Evolutionary conservation across 768 basidiomycete genomes (phyloP).

Genomic region (Gymnopilus dilepis): DNA sequence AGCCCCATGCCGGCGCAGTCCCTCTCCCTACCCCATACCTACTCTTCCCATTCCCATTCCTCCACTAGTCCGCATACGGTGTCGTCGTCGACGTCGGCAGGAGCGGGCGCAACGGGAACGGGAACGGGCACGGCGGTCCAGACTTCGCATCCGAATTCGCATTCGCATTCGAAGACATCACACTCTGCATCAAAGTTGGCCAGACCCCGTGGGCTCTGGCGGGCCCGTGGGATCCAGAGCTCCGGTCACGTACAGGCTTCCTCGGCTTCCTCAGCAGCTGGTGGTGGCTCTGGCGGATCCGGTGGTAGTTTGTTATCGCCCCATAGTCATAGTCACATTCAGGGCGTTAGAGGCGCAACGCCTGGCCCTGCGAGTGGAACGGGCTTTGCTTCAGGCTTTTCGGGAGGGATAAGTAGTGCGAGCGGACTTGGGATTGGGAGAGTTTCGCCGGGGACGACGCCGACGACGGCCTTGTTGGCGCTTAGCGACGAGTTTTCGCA

Average conservation of each 20-base stretch:
- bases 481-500: neutral
- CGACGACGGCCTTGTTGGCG: neutral
- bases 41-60: too few relatives aligned
- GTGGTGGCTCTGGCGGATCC: neutral
- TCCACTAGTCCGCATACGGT: neutral
- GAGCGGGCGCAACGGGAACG: neutral
- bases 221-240: conserved; percentile 45
- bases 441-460: neutral
- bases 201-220: conserved; percentile 51
- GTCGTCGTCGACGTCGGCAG: conserved; percentile 22
- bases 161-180: too few relatives aligned
- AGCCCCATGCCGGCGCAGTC: too few relatives aligned
- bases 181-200: conserved; percentile 11
- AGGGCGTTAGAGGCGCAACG: neutral
- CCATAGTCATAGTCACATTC: conserved; percentile 13
- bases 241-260: conserved; percentile 18
- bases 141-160: too few relatives aligned
- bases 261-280: too few relatives aligned
- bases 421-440: too few relatives aligned
- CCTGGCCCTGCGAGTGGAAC: too few relatives aligned
- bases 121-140: too few relatives aligned
- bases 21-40: too few relatives aligned
- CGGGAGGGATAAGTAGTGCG: too few relatives aligned
- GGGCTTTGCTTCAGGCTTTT: too few relatives aligned
- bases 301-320: conserved; percentile 1